A percentile compares a stretch with the other conserved stretches of the same genome.
Conservation (phyloP, 148 eudicot species). For the Rheum nobile region DNA sequence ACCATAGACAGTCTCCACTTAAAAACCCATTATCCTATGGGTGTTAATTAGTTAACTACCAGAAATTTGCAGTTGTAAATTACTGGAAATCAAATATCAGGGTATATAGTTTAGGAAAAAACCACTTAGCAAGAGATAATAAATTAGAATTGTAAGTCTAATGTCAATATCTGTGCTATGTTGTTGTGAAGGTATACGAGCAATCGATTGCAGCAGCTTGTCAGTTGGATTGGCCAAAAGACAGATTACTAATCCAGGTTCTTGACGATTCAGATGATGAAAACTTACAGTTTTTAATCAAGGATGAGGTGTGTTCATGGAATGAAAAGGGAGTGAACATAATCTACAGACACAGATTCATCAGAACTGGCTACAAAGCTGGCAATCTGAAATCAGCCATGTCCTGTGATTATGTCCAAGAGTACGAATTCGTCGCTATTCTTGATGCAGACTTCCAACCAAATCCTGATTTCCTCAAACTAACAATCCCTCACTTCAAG, state of each 20-base stretch:
- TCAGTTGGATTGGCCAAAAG: conserved; percentile 57
- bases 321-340: conserved; percentile 50
- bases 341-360: conserved; percentile 48
- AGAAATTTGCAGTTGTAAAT: neutral
- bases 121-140: no score
- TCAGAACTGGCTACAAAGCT: conserved; percentile 57
- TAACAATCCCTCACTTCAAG: conserved; percentile 45
- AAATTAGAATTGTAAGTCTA: neutral
- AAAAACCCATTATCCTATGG: neutral
- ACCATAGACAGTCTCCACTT: neutral
- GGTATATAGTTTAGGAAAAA: no score
- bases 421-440: conserved; percentile 55
- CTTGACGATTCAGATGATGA: conserved; percentile 61
- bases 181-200: conserved; percentile 31
- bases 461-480: conserved; percentile 47
- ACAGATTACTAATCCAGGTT: conserved; percentile 38
- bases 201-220: conserved; percentile 53
- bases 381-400: conserved; percentile 66
- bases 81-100: neutral
- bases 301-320: conserved; percentile 40
- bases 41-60: neutral
- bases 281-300: conserved; percentile 29
- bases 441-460: conserved; percentile 67
- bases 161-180: conserved; percentile 6
- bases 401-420: conserved; percentile 53